Evolutionary conservation across 169 alveolate genomes (phyloP).

Genomic region (Plasmodium billcollinsi): DNA sequence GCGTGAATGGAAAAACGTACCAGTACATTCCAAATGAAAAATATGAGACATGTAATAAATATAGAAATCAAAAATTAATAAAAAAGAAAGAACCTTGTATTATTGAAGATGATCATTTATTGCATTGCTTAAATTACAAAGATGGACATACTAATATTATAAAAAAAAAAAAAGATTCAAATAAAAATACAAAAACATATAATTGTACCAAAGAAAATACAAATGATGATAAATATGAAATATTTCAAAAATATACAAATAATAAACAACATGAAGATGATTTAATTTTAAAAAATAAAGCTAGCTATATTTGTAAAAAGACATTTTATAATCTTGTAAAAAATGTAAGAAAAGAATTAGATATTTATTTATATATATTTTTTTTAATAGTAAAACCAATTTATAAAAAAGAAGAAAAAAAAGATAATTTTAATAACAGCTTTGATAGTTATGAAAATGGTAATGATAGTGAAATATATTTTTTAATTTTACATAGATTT

Average conservation of each 20-base stretch:
- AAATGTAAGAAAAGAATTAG: slow-evolving; percentile 43
- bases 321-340: slow-evolving; percentile 18
- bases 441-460: slow-evolving; percentile 50
- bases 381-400: slow-evolving; percentile 57
- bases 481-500: slow-evolving; percentile 58
- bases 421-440: slow-evolving; percentile 23
- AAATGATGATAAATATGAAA: not conserved
- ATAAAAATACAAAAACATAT: not conserved
- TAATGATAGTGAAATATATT: slow-evolving; percentile 68
- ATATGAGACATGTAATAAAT: not conserved
- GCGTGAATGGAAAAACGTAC: not conserved
- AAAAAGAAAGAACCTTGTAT: not conserved
- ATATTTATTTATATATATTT: slow-evolving; percentile 33
- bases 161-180: not conserved
- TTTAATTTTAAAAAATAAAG: not conserved
- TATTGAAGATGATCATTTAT: not conserved
- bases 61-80: not conserved
- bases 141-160: not conserved
- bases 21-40: not conserved
- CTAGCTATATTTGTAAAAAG: not conserved
- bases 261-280: not conserved
- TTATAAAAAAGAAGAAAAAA: slow-evolving; percentile 40
- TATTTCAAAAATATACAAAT: not conserved
- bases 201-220: not conserved
- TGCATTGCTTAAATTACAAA: not conserved